Evolutionary conservation across 2,329 filamentous ascomycete species (phyloP), one percentile per base, ranked within the genome.

Genomic region (Aspergillus sp.): DNA sequence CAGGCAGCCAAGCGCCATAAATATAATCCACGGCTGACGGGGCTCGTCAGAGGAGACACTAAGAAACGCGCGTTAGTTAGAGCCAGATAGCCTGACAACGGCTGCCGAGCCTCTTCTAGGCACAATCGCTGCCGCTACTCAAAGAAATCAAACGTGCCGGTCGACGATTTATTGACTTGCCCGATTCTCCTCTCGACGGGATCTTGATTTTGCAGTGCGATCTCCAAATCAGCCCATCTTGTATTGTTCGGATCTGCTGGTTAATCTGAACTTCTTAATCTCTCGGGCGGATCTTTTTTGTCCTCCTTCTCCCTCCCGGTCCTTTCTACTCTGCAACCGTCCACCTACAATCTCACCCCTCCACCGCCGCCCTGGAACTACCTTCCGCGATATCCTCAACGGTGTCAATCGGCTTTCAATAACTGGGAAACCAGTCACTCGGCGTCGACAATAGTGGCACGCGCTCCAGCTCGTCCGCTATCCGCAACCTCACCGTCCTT

Each of bases 311-410:
- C 55, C 33, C 51, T 39, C 40, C 19, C 44, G 27, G 17, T 20
- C 47, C 47, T n/a, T 15, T 33, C 50, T 59, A 40, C 39, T 52
- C 57, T 44, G 44, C 53, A 59, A 44, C 41, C 52, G 61, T 58
- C 60, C 62, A 64, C 61, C 62, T 64, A 62, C 64, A 66, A 68
- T 67, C 59, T 59, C 61, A 61, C 54, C 54, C 54, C 57, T 56
- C 50, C 61, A 37, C 30, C 54, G 60, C 58, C 24, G 45, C 53
- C 39, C 41, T 61, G 52, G 56, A 52, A 52, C 45, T 54, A 54
- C 54, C 49, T 54, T 57, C 54, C 54, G 50, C 39, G 40, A 45
- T 51, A 46, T 34, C 41, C 44, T 52, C 45, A 54, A 41, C 49
- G 46, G 22, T 49, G 45, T 51, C 45, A 41, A 44, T 49, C 34